Evolutionary conservation across 768 basidiomycete species (phyloP).

Genomic region (Mycena rebaudengoi): DNA sequence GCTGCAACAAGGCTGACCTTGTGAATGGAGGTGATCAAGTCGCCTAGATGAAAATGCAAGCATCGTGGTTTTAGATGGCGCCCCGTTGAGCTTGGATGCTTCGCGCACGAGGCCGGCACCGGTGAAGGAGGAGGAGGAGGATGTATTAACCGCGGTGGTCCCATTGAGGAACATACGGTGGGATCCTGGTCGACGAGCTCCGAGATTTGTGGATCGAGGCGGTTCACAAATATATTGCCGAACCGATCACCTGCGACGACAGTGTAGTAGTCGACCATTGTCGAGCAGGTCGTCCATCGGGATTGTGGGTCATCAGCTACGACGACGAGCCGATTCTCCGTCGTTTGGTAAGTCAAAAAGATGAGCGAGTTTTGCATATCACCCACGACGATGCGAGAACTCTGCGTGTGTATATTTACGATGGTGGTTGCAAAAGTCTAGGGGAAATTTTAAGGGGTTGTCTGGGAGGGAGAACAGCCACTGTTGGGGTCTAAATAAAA

Average conservation of each 20-base stretch:
- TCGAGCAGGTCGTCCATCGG: constrained; percentile 86
- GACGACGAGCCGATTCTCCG: constrained; percentile 89
- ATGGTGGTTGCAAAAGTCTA: constrained; percentile 88
- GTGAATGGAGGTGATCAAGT: constrained; percentile 88
- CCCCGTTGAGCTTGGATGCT: constrained; percentile 91
- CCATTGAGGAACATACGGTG: no score
- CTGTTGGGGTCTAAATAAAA: no score
- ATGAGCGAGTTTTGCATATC: constrained; percentile 97
- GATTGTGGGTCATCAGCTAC: constrained; percentile 95
- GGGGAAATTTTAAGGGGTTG: no score
- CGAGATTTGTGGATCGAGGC: constrained; percentile 82
- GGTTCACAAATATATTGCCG: constrained; percentile 94
- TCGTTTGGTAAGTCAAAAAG: constrained; percentile 90
- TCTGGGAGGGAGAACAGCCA: no score
- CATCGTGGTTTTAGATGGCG: constrained; percentile 92
- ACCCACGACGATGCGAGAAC: constrained; percentile 93
- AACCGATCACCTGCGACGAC: constrained; percentile 93
- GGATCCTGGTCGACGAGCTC: constrained; percentile 96
- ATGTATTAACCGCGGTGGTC: no score
- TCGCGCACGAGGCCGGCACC: constrained; percentile 96
- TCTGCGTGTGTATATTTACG: constrained; percentile 87
- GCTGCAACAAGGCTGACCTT: constrained; percentile 92
- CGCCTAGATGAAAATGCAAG: constrained; percentile 92
- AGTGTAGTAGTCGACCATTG: constrained; percentile 97
- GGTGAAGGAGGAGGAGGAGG: no score